Percentiles rank a stretch among this genome's conserved stretches.
Conservation (phyloP, 192 early-diverging fungal species). For the Backusella westeae region DNA sequence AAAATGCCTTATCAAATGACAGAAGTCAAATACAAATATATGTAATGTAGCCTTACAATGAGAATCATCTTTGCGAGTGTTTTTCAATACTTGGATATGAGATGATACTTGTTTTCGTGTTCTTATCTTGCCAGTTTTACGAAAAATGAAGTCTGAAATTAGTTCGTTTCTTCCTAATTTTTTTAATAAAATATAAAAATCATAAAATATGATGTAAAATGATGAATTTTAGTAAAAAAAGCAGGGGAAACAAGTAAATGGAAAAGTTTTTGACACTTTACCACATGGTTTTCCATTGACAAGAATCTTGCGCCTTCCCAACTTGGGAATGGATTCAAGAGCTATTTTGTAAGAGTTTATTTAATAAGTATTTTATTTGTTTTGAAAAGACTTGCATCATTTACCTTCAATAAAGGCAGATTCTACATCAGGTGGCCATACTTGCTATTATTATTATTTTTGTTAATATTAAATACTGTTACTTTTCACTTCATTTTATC, state of each 20-base stretch:
- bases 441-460: constrained; percentile 31
- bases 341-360: constrained; percentile 33
- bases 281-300: constrained; percentile 53
- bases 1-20: background rate
- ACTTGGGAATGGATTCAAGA: constrained; percentile 48
- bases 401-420: constrained; percentile 59
- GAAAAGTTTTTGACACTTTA: constrained; percentile 20
- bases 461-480: background rate
- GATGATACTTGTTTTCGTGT: constrained; percentile 80
- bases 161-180: constrained; percentile 65
- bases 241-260: background rate
- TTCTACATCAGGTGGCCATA: constrained; percentile 62
- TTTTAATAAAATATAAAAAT: background rate
- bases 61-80: constrained; percentile 61
- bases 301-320: constrained; percentile 49
- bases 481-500: background rate
- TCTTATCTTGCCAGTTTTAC: constrained; percentile 59
- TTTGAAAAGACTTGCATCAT: background rate
- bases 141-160: constrained; percentile 73
- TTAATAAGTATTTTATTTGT: constrained; percentile 7
- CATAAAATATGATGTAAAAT: constrained; percentile 11
- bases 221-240: constrained; percentile 11
- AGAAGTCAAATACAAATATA: no score
- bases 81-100: constrained; percentile 77
- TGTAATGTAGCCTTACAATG: constrained; percentile 38